phyloP scores from a whole-genome alignment of 1,284 basidiomycete species.

The Ceratobasidium sp. region DNA sequence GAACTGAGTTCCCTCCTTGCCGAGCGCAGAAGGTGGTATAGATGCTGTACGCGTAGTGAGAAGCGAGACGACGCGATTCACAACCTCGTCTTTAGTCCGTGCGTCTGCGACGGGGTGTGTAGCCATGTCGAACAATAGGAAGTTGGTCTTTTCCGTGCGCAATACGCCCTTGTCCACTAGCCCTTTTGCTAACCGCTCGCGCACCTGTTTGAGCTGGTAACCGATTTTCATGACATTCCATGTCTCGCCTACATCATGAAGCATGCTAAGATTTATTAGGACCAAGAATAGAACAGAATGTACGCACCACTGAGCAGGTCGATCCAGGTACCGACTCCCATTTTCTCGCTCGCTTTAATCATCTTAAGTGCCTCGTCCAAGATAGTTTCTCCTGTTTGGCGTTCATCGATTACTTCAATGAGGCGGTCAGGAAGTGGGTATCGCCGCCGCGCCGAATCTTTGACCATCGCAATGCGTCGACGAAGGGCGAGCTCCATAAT shows the following conservation, averaged over 20 bases:
- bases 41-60: conserved; percentile 89
- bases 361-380: conserved; percentile 95
- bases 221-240: conserved; percentile 99
- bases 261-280: conserved; percentile 32
- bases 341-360: conserved; percentile 85
- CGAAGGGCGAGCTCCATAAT: conserved; percentile 93
- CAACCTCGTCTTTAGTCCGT: conserved; percentile 87
- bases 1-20: conserved; percentile 82
- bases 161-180: conserved; percentile 97
- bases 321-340: conserved; percentile 94
- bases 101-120: conserved; percentile 95
- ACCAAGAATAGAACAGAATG: conserved; percentile 25
- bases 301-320: conserved; percentile 89
- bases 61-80: conserved; percentile 80
- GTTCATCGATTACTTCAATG: conserved; percentile 91
- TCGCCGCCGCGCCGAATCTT: conserved; percentile 84
- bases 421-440: conserved; percentile 85
- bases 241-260: conserved; percentile 80
- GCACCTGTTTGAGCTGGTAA: conserved; percentile 96
- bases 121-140: conserved; percentile 98
- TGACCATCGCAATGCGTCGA: conserved; percentile 88
- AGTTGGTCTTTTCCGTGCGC: conserved; percentile 97
- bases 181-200: conserved; percentile 96
- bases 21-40: conserved; percentile 77
- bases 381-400: conserved; percentile 94